Conservation (phyloP, 2,329 filamentous ascomycete genomes). For the Diaporthe longicolla region DNA sequence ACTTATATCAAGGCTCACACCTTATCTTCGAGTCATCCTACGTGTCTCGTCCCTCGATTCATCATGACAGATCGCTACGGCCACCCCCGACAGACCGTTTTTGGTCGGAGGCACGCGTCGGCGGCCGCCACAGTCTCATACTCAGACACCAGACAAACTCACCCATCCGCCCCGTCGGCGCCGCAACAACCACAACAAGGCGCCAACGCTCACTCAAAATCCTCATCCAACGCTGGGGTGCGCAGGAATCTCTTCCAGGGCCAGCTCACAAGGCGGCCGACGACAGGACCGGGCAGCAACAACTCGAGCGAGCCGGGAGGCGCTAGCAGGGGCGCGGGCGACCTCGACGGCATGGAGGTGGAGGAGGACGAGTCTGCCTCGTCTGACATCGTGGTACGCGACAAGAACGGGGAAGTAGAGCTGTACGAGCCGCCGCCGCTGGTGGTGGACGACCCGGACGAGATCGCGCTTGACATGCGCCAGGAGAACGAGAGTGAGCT, state of each 20-base stretch:
- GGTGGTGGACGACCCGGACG: slow-evolving; percentile 67
- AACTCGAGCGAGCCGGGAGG: slow-evolving; percentile 54
- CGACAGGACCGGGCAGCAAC: slow-evolving; percentile 50
- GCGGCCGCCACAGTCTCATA: slow-evolving; percentile 42
- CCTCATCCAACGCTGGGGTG: slow-evolving; percentile 49
- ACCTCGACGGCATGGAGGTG: slow-evolving; percentile 62
- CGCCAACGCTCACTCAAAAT: background rate
- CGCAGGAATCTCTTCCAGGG: slow-evolving; percentile 73
- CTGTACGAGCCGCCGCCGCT: slow-evolving; percentile 70
- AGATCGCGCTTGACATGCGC: slow-evolving; percentile 69
- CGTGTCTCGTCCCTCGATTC: background rate
- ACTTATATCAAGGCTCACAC: background rate
- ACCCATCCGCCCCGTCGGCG: slow-evolving; percentile 19
- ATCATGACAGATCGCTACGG: slow-evolving; percentile 47
- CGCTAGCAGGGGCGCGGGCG: slow-evolving; percentile 51
- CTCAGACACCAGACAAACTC: slow-evolving; percentile 35
- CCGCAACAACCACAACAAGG: slow-evolving; percentile 19
- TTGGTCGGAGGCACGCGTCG: slow-evolving; percentile 41
- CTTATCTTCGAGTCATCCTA: background rate
- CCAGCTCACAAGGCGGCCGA: slow-evolving; percentile 71
- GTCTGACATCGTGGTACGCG: slow-evolving; percentile 74
- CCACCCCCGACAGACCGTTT: slow-evolving; percentile 41
- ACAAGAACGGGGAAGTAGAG: slow-evolving; percentile 74
- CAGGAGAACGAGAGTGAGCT: slow-evolving; percentile 69
- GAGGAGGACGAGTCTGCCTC: slow-evolving; percentile 70